phyloP scores from a whole-genome alignment of 2,329 filamentous ascomycete species.

The Fusarium neocosmosporiellum region DNA sequence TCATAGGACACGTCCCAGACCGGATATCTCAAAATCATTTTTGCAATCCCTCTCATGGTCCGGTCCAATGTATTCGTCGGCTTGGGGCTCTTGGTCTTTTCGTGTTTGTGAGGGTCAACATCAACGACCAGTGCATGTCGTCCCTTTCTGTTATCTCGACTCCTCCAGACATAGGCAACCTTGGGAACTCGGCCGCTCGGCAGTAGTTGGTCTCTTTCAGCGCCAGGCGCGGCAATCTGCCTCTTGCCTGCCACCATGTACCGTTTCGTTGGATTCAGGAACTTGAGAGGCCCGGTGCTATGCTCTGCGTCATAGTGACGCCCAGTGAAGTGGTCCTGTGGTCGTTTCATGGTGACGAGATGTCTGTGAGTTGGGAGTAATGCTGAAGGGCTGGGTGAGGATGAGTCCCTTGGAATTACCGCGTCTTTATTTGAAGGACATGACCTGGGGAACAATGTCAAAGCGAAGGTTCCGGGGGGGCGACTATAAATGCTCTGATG shows the following conservation, averaged over 20 bases:
- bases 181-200: constrained; percentile 30
- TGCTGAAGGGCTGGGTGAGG: not conserved
- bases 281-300: constrained; percentile 10
- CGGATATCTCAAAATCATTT: constrained; percentile 51
- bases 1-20: constrained; percentile 58
- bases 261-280: constrained; percentile 13
- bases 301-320: constrained; percentile 18
- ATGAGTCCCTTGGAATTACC: not conserved
- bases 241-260: not conserved
- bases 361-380: not conserved
- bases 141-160: constrained; percentile 57
- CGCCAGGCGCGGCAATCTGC: not conserved
- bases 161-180: constrained; percentile 52
- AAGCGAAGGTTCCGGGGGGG: not conserved
- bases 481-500: not conserved
- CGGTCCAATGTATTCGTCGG: constrained; percentile 44
- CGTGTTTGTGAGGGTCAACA: constrained; percentile 19
- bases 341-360: constrained; percentile 6
- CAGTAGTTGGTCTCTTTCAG: not conserved
- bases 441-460: not conserved
- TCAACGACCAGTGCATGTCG: constrained; percentile 48
- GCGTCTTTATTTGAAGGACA: not conserved
- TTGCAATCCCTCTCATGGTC: constrained; percentile 45
- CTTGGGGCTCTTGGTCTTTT: constrained; percentile 32
- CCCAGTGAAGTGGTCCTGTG: constrained; percentile 14